Conservation (phyloP, 208 protist species). For the Acanthamoeba sp. region DNA sequence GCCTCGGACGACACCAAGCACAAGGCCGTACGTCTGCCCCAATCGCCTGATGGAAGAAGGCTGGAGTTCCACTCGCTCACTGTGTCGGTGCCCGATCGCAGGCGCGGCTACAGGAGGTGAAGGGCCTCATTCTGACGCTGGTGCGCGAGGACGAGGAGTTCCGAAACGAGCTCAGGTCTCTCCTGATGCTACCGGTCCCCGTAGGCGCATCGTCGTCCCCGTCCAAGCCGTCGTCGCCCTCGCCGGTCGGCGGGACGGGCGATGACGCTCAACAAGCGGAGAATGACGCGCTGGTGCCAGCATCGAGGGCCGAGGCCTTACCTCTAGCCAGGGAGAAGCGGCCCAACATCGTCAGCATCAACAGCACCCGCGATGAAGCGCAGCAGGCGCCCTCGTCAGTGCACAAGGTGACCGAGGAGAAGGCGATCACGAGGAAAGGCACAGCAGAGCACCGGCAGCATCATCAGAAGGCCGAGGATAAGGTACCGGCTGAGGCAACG, state of each 20-base stretch:
- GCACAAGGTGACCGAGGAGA: too few species aligned
- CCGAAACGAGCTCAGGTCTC: neutral
- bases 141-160: constrained; percentile 52
- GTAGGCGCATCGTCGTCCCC: too few species aligned
- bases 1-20: neutral
- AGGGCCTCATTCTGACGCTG: constrained; percentile 3
- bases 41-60: neutral
- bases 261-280: neutral
- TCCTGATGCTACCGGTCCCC: neutral
- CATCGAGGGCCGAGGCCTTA: neutral
- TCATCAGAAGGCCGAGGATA: too few species aligned
- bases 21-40: neutral
- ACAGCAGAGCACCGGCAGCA: too few species aligned
- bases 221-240: neutral
- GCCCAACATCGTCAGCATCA: neutral
- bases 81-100: neutral
- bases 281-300: neutral
- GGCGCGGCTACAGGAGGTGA: constrained; percentile 26
- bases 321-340: neutral
- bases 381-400: too few species aligned
- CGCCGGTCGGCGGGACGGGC: neutral
- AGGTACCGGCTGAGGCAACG: neutral
- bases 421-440: too few species aligned
- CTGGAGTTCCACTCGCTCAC: neutral
- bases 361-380: neutral